A percentile compares a stretch with the other conserved stretches of the same genome.
Evolutionary conservation across 2,329 filamentous ascomycete genomes (phyloP).

Genomic region (Botryotinia calthae): DNA sequence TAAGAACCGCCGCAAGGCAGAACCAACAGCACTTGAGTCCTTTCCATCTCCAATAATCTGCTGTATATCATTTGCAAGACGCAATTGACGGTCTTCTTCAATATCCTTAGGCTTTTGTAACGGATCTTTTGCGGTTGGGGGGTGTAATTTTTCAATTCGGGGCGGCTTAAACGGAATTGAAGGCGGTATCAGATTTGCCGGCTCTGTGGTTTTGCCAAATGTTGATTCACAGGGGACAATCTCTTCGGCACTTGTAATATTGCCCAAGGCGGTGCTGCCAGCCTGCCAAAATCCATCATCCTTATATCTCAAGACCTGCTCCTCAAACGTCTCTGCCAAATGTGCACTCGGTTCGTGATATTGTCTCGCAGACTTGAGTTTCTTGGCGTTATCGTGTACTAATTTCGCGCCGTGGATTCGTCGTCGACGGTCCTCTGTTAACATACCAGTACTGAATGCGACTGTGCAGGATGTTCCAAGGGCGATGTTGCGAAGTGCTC

Average conservation of each 20-base stretch:
- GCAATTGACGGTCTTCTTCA: conserved; percentile 24
- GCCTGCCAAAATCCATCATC: conserved; percentile 16
- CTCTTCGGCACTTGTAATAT: neutral
- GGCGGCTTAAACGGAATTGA: conserved; percentile 1
- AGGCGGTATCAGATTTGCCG: neutral
- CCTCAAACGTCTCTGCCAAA: conserved; percentile 30
- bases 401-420: conserved; percentile 51
- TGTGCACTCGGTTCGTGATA: conserved; percentile 40
- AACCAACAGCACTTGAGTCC: conserved; percentile 23
- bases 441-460: conserved; percentile 42
- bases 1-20: conserved; percentile 29
- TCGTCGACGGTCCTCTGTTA: conserved; percentile 56
- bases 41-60: conserved; percentile 24
- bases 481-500: conserved; percentile 54
- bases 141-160: neutral
- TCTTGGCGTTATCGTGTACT: conserved; percentile 53
- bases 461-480: conserved; percentile 58
- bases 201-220: neutral
- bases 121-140: neutral
- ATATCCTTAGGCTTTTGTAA: neutral
- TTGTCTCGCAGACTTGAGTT: conserved; percentile 45
- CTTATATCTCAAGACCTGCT: conserved; percentile 25
- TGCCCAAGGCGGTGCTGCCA: neutral
- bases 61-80: conserved; percentile 29
- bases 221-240: neutral